Evolutionary conservation across 2,329 filamentous ascomycete species (phyloP).

Genomic region (Phialophora verrucosa): DNA sequence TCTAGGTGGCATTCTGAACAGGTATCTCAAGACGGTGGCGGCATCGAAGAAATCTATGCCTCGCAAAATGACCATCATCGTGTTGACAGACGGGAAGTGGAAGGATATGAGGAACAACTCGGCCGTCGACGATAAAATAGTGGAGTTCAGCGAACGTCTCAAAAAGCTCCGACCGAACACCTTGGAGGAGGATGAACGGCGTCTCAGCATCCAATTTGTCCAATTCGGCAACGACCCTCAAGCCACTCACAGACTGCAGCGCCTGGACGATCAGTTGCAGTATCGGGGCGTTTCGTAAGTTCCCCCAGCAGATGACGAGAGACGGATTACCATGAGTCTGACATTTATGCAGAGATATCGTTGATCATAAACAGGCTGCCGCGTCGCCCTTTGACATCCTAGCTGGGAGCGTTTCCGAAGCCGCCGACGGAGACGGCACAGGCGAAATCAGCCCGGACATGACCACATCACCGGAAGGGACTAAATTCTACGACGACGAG

Average conservation of each 20-base stretch:
- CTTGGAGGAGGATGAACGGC: slow-evolving; percentile 15
- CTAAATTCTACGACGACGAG: not conserved
- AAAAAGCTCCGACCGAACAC: not conserved
- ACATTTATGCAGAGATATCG: not conserved
- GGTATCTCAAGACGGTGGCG: slow-evolving; percentile 25
- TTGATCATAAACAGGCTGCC: not conserved
- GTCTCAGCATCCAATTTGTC: slow-evolving; percentile 43
- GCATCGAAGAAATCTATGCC: not conserved
- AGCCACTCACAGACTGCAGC: slow-evolving; percentile 32
- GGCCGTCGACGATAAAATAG: slow-evolving; percentile 13
- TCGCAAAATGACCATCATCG: slow-evolving; percentile 32
- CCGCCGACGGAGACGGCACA: not conserved
- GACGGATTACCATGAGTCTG: not conserved
- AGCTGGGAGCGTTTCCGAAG: not conserved
- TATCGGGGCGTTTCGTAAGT: not conserved
- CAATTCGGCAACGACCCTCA: slow-evolving; percentile 41
- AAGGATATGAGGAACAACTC: not conserved
- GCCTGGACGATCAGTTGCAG: slow-evolving; percentile 25
- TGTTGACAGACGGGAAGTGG: slow-evolving; percentile 38
- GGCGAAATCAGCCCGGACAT: not conserved
- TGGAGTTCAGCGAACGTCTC: slow-evolving; percentile 23
- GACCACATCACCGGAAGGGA: not conserved
- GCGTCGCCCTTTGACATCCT: not conserved
- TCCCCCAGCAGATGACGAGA: not conserved
- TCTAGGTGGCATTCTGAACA: slow-evolving; percentile 28